Conservation (phyloP, 257 asterid genomes). For the Voacanga thouarsii region DNA sequence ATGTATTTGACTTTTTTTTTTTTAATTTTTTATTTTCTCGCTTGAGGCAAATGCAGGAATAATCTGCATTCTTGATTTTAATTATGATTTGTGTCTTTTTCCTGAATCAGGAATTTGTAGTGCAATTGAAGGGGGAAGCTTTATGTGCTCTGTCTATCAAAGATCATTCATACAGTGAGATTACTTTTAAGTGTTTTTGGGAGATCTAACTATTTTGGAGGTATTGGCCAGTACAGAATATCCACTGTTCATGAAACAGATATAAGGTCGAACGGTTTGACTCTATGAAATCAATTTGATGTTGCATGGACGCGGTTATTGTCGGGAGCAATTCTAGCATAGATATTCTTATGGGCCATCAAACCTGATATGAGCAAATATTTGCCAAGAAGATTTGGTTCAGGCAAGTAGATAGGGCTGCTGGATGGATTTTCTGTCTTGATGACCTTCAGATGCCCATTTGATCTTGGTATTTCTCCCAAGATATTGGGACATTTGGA, state of each 20-base stretch:
- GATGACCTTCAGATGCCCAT: conserved; percentile 3
- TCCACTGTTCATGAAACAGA: background rate
- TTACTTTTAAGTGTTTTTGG: background rate
- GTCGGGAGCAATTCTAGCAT: conserved; percentile 22
- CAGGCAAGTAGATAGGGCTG: conserved; percentile 15
- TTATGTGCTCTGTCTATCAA: background rate
- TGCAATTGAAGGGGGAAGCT: background rate
- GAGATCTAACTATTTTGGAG: conserved; percentile 6
- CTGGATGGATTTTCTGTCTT: background rate
- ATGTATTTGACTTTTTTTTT: background rate
- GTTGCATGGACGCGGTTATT: conserved; percentile 29
- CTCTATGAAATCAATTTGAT: conserved; percentile 22
- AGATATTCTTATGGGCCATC: conserved; percentile 21
- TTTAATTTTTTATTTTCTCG: background rate
- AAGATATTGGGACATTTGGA: conserved; percentile 9
- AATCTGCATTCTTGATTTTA: background rate
- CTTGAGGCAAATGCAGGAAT: background rate
- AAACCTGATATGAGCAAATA: conserved; percentile 17
- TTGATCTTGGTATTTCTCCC: conserved; percentile 5
- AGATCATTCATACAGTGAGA: background rate
- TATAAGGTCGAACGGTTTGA: conserved; percentile 1
- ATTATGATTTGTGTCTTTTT: background rate
- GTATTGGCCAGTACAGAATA: background rate
- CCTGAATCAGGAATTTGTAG: conserved; percentile 8
- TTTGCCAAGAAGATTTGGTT: background rate